A percentile compares a stretch with the other conserved stretches of the same genome.
phyloP scores from a whole-genome alignment of 805 yeast genomes.

The Cyberlindnera galapagoensis region DNA sequence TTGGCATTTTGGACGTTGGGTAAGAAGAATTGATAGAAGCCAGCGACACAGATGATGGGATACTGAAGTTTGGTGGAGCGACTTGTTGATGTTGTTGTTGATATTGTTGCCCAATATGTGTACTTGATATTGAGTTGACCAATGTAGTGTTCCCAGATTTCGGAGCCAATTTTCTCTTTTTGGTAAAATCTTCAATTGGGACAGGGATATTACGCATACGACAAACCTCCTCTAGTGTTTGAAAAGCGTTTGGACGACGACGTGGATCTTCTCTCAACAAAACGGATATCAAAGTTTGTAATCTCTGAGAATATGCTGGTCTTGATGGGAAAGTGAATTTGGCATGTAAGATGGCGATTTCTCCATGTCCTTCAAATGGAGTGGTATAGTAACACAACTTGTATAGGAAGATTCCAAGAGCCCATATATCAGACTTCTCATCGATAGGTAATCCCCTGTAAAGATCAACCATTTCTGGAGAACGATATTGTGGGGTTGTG shows the following conservation, averaged over 20 bases:
- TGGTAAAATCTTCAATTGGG: conserved; percentile 33
- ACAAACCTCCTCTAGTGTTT: conserved; percentile 62
- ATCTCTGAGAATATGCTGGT: conserved; percentile 53
- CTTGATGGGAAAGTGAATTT: conserved; percentile 43
- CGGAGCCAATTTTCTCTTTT: conserved; percentile 19
- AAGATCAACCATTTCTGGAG: conserved; percentile 81
- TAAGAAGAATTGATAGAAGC: conserved; percentile 2
- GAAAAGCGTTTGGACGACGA: conserved; percentile 68
- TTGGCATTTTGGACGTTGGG: conserved; percentile 2
- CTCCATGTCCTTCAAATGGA: conserved; percentile 68
- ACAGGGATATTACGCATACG: conserved; percentile 47
- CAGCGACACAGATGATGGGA: neutral
- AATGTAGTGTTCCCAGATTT: too few species aligned
- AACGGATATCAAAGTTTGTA: conserved; percentile 58
- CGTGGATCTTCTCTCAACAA: conserved; percentile 61
- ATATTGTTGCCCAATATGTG: too few species aligned
- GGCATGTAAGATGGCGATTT: conserved; percentile 55
- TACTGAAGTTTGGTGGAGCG: neutral
- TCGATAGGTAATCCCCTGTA: conserved; percentile 63
- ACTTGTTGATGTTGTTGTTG: neutral
- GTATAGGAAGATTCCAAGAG: conserved; percentile 70
- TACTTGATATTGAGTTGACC: too few species aligned
- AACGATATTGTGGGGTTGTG: conserved; percentile 79
- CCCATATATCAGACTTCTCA: conserved; percentile 85
- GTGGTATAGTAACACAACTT: conserved; percentile 78